A percentile compares a stretch with the other conserved stretches of the same genome.
Conservation (phyloP, 2,329 filamentous ascomycete genomes). For the Trichoderma sp. region DNA sequence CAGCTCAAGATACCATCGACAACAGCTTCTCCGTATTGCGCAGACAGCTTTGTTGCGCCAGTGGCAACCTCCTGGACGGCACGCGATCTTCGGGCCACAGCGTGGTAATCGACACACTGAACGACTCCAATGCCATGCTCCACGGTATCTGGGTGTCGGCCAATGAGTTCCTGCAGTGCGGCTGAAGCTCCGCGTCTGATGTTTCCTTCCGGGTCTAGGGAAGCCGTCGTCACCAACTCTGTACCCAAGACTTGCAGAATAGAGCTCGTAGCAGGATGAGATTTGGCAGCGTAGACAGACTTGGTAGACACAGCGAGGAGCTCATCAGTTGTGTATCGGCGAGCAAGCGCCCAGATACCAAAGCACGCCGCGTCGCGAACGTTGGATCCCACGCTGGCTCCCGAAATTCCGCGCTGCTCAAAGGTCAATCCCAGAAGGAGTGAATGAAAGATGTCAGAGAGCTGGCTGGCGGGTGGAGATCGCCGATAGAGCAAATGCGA, state of each 20-base stretch:
- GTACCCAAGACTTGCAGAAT: constrained; percentile 76
- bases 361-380: constrained; percentile 95
- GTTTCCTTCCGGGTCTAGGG: constrained; percentile 86
- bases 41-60: constrained; percentile 62
- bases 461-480: constrained; percentile 67
- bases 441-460: constrained; percentile 72
- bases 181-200: constrained; percentile 90
- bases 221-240: constrained; percentile 77
- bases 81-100: constrained; percentile 80
- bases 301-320: constrained; percentile 59
- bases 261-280: constrained; percentile 38
- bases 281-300: constrained; percentile 41
- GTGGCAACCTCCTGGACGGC: constrained; percentile 76
- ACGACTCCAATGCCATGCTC: constrained; percentile 79
- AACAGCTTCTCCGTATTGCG: constrained; percentile 67
- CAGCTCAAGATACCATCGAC: constrained; percentile 72
- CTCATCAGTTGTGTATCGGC: constrained; percentile 80
- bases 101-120: constrained; percentile 88
- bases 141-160: constrained; percentile 84
- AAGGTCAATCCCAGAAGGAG: constrained; percentile 79
- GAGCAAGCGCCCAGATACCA: constrained; percentile 87
- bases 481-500: constrained; percentile 82
- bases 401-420: constrained; percentile 81
- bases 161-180: constrained; percentile 89
- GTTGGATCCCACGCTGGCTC: constrained; percentile 81